Conservation (phyloP, 371 early-diverging fungal species). For the Phascolomyces articulosus region DNA sequence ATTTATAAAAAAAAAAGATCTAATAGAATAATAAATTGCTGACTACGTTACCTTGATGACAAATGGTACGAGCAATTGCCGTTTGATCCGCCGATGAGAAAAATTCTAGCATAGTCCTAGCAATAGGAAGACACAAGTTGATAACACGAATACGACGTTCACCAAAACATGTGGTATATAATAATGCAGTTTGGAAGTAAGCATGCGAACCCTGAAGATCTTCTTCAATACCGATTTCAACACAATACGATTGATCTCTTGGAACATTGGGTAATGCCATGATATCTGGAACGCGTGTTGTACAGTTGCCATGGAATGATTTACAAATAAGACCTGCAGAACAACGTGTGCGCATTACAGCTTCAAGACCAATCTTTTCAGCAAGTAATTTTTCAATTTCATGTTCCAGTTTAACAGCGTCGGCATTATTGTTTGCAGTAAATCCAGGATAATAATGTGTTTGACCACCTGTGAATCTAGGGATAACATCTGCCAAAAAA, state of each 20-base stretch:
- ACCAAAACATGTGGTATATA: constrained; percentile 85
- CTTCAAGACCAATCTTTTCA: constrained; percentile 79
- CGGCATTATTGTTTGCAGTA: constrained; percentile 65
- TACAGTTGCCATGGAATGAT: constrained; percentile 86
- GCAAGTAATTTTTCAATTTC: constrained; percentile 75
- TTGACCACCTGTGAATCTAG: constrained; percentile 90
- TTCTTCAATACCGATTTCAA: constrained; percentile 81
- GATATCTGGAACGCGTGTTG: constrained; percentile 83
- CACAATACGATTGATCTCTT: constrained; percentile 83
- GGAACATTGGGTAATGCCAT: constrained; percentile 86
- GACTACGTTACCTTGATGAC: constrained; percentile 64
- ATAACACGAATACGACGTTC: constrained; percentile 97
- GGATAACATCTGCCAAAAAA: constrained; percentile 53
- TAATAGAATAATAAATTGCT: too few relatives aligned
- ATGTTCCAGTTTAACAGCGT: constrained; percentile 65
- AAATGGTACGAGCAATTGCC: constrained; percentile 63
- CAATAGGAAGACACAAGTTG: constrained; percentile 91
- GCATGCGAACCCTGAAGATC: constrained; percentile 64
- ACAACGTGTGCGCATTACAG: constrained; percentile 87
- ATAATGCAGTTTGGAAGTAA: constrained; percentile 96
- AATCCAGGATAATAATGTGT: constrained; percentile 87
- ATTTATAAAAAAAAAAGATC: background rate
- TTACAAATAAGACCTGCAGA: constrained; percentile 78
- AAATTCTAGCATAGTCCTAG: constrained; percentile 69
- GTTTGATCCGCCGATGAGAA: constrained; percentile 72